Evolutionary conservation across 805 yeast genomes (phyloP), one percentile per base, ranked within the genome.

Genomic region (Zygosaccharomyces siamensis): DNA sequence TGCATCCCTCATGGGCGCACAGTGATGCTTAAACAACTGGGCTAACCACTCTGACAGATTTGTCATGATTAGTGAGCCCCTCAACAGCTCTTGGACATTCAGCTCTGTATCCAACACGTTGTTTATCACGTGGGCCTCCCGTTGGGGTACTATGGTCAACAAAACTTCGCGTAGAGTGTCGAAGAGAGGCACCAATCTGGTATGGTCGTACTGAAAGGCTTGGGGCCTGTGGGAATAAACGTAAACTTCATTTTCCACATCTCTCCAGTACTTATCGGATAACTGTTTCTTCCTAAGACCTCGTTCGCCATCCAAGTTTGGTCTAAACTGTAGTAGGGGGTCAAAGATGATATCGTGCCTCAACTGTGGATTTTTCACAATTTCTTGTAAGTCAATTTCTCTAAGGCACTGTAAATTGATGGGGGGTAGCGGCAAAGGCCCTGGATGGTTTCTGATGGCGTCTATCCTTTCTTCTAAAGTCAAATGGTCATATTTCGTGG

Each of bases 1-100:
- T 36, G 79, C 70, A 67, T 88, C 96, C 63, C 97, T 78, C 95
- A 89, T 89, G 53, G 97, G 97, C 5, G 97, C 96, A 69, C 97
- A 89, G 64, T 88, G 96, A 45, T 83, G 80, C 68, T 89, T 88
- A 69, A 92, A 84, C 28, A 89, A 79, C 28, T 76, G 73, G 1
- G 88, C 80, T 37, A 90, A 74, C 92, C 95, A 86, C 48, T 74
- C 74, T 2, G 90, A 77, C 58, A 89, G 75, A 32, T 78, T 75
- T 16, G 80, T 78, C 69, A 86, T 86, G 64, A 84, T 86, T 58
- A 86, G 78, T n/a, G 86, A 78, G 20, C 84, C 81, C 54, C 79
- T 81, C 36, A 77, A 68, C 45, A 89, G 64, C 64, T 89, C 95
- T 69, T 89, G 96, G 42, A 84, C 72, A 33, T 86, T 72, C 40